These are phyloP conservation scores for Euptelea pleiosperma DNA, from an alignment of 164 flowering plant genomes.

Conservation along the genomic window DNA sequence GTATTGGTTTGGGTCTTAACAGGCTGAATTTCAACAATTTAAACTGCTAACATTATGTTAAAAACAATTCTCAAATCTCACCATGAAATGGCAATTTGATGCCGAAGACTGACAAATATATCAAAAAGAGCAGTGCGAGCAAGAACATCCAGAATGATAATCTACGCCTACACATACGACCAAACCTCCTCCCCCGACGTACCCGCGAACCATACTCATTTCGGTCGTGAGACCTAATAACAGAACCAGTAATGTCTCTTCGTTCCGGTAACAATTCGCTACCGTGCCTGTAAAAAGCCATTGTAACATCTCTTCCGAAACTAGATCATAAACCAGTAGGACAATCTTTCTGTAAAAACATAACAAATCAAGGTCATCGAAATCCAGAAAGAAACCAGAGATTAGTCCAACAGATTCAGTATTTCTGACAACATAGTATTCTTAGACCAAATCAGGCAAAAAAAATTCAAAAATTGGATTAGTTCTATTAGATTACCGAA, in stretches of 20 bases:
- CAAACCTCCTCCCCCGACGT: conserved; percentile 56
- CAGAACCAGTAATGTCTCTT: conserved; percentile 27
- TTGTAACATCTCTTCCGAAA: conserved; percentile 22
- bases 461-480: too few species aligned
- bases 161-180: conserved; percentile 37
- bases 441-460: too few species aligned
- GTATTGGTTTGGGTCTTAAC: too few species aligned
- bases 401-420: too few species aligned
- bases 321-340: not conserved
- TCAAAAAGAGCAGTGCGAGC: conserved; percentile 35
- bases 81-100: conserved; percentile 47
- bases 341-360: too few species aligned
- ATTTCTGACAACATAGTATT: too few species aligned
- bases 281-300: conserved; percentile 34
- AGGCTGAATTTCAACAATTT: not conserved
- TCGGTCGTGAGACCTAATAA: conserved; percentile 19
- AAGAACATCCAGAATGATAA: conserved; percentile 39
- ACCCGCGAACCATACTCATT: conserved; percentile 29
- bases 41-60: not conserved
- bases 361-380: too few species aligned
- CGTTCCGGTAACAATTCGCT: conserved; percentile 40
- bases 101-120: conserved; percentile 40
- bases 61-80: conserved; percentile 21
- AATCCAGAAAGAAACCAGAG: too few species aligned
- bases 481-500: too few species aligned